Evolutionary conservation across 768 basidiomycete genomes (phyloP).

Genomic region (Boletus speciosus): DNA sequence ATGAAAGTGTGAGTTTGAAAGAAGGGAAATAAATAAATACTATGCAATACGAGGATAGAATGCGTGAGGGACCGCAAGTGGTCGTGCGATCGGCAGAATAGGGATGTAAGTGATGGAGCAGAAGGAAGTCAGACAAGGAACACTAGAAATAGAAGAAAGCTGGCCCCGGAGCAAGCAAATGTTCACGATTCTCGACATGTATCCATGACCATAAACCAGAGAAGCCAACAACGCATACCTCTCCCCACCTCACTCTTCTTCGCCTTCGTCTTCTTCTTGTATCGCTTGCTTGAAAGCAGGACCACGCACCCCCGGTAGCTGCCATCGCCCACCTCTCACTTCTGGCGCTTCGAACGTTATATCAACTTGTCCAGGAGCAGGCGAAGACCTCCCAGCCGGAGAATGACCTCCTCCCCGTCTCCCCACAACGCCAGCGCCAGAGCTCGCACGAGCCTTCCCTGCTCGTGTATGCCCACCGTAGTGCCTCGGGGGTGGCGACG

Average conservation of each 20-base stretch:
- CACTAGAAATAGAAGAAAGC: background rate
- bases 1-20: background rate
- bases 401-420: slow-evolving; percentile 54
- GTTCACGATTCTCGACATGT: slow-evolving; percentile 12
- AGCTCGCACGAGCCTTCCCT: slow-evolving; percentile 27
- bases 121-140: slow-evolving; percentile 3
- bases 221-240: slow-evolving; percentile 4
- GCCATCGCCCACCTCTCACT: slow-evolving; percentile 55
- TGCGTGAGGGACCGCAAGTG: slow-evolving; percentile 1
- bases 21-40: background rate
- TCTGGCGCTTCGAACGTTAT: slow-evolving; percentile 46
- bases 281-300: slow-evolving; percentile 69
- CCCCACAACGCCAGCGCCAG: slow-evolving; percentile 27
- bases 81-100: slow-evolving; percentile 14
- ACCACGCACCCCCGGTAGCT: slow-evolving; percentile 66
- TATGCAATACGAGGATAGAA: slow-evolving; percentile 3
- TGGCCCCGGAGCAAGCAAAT: background rate
- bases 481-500: slow-evolving; percentile 49
- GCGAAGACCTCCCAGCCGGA: slow-evolving; percentile 57
- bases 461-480: slow-evolving; percentile 39
- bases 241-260: slow-evolving; percentile 50
- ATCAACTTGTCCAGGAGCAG: slow-evolving; percentile 49
- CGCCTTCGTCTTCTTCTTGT: slow-evolving; percentile 84
- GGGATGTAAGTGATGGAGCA: slow-evolving; percentile 9
- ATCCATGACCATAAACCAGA: slow-evolving; percentile 6